Percentiles rank a stretch among this genome's conserved stretches.
Evolutionary conservation across 2,329 filamentous ascomycete species (phyloP).

Genomic region (Zymoseptoria ardabiliae): DNA sequence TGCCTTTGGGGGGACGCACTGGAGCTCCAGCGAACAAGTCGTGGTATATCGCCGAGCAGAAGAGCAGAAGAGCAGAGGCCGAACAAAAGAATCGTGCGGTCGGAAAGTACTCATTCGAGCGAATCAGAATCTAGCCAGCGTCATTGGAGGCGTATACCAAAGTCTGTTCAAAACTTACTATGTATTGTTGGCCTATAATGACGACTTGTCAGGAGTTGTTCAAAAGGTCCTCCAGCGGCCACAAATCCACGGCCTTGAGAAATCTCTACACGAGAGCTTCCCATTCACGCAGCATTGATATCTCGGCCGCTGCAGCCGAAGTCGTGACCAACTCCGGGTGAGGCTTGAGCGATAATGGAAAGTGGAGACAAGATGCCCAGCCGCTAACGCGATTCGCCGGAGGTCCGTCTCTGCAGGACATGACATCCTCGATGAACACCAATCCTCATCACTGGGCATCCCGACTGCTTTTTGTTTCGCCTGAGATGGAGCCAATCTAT

Average conservation of each 20-base stretch:
- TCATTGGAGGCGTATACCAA: neutral
- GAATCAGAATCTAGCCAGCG: slow-evolving; percentile 9
- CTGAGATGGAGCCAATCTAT: neutral
- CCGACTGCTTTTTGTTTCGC: neutral
- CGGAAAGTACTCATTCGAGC: slow-evolving; percentile 12
- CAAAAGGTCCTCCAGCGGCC: neutral
- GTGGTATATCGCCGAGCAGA: neutral
- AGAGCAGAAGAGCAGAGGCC: slow-evolving; percentile 2
- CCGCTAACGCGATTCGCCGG: neutral
- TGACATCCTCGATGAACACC: neutral
- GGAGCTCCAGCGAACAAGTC: slow-evolving; percentile 1
- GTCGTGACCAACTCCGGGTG: neutral
- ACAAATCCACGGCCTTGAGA: neutral
- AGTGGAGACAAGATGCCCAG: neutral
- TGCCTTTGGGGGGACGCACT: slow-evolving; percentile 10
- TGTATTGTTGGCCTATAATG: neutral
- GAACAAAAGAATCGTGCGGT: slow-evolving; percentile 12
- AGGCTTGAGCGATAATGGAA: neutral
- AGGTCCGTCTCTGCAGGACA: neutral
- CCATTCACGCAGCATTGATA: neutral
- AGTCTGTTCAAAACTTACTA: neutral
- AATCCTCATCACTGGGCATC: neutral
- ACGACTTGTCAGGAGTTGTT: neutral
- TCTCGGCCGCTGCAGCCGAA: neutral
- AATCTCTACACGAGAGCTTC: neutral